A percentile compares a stretch with the other conserved stretches of the same genome.
Evolutionary conservation across 305 asterid species (phyloP).

Genomic region (Fraxinus baroniana): DNA sequence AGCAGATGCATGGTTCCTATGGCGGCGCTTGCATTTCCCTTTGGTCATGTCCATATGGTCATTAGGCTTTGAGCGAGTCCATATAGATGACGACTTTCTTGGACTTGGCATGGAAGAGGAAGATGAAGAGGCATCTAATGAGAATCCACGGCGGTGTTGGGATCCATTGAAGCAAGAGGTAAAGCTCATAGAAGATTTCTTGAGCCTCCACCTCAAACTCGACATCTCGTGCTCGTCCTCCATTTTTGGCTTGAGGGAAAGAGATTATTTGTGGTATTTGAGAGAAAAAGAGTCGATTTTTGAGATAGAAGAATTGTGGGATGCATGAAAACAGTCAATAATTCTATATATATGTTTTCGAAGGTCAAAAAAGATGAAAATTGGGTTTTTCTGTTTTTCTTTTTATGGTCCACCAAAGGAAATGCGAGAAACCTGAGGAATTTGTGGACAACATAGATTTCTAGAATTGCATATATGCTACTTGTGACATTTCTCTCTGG

Average conservation of each 20-base stretch:
- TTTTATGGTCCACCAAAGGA: background rate
- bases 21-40: slow-evolving; percentile 15
- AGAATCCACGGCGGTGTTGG: background rate
- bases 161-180: slow-evolving; percentile 1
- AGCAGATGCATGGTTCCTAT: slow-evolving; percentile 17
- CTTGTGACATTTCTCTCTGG: background rate
- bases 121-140: background rate
- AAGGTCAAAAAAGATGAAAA: background rate
- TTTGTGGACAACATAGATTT: background rate
- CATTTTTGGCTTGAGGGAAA: background rate
- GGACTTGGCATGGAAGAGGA: background rate
- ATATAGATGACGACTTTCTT: background rate
- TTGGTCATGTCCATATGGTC: slow-evolving; percentile 17
- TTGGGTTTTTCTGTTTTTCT: background rate
- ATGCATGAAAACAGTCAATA: background rate
- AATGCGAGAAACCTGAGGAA: background rate
- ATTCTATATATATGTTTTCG: background rate
- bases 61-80: slow-evolving; percentile 4
- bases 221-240: slow-evolving; percentile 7
- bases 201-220: background rate
- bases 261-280: background rate
- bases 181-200: background rate
- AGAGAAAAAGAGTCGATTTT: background rate
- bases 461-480: background rate
- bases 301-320: background rate